Conservation (phyloP, 441 rosid species). For the Codiaeum variegatum region DNA sequence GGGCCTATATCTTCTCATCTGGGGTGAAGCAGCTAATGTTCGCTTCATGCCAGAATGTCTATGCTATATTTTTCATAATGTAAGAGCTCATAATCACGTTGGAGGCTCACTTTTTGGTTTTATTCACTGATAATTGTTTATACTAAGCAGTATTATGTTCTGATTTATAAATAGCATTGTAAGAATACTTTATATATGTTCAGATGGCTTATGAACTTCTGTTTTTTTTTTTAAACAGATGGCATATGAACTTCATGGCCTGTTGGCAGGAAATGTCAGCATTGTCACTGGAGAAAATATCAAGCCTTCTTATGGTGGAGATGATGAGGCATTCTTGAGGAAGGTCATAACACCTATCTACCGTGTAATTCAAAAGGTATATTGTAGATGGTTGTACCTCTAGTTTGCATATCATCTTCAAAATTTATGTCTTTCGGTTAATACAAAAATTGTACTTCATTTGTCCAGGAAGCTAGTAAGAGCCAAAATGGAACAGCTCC, state of each 20-base stretch:
- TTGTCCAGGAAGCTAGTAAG: conserved; percentile 78
- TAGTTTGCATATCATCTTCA: conserved; percentile 8
- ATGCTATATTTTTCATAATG: conserved; percentile 96
- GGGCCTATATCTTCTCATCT: conserved; percentile 93
- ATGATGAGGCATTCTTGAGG: conserved; percentile 91
- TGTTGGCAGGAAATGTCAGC: conserved; percentile 92
- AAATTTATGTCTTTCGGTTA: conserved; percentile 25
- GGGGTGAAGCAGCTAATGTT: conserved; percentile 99
- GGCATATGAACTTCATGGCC: conserved; percentile 99
- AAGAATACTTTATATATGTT: conserved; percentile 18
- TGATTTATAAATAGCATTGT: not conserved
- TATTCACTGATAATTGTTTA: not conserved
- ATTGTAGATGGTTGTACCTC: conserved; percentile 5
- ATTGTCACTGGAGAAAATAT: conserved; percentile 98
- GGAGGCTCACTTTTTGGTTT: not conserved
- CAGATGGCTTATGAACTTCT: conserved; percentile 99
- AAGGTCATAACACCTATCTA: conserved; percentile 92
- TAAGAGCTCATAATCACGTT: conserved; percentile 32
- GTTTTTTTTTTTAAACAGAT: too few relatives aligned
- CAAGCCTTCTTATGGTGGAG: conserved; percentile 97
- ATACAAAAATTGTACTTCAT: conserved; percentile 22
- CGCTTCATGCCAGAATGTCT: conserved; percentile 97
- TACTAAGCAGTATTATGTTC: not conserved
- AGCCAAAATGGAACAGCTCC: conserved; percentile 80
- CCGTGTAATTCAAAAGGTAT: conserved; percentile 81